Evolutionary conservation across 768 basidiomycete species (phyloP).

Genomic region (Hortiboletus flavorubellus): DNA sequence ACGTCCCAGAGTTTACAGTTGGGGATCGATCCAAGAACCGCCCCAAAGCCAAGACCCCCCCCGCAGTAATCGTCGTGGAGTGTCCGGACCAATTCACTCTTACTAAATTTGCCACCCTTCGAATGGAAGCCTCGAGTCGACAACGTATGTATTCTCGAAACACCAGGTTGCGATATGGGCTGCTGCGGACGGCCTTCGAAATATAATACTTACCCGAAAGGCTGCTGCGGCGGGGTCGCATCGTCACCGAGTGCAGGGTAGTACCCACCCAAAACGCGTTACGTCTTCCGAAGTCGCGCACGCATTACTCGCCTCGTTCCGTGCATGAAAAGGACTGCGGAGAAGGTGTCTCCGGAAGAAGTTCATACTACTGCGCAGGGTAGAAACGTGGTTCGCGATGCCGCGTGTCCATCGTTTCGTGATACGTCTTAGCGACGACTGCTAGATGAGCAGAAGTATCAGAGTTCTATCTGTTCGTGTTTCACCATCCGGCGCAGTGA

Average conservation of each 20-base stretch:
- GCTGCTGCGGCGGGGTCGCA: neutral
- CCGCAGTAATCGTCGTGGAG: neutral
- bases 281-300: neutral
- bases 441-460: neutral
- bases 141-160: neutral
- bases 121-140: neutral
- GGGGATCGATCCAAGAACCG: neutral
- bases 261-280: neutral
- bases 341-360: neutral
- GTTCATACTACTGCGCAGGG: neutral
- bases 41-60: too few relatives aligned
- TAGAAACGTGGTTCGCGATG: too few relatives aligned
- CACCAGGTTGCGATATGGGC: neutral
- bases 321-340: constrained; percentile 3
- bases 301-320: neutral
- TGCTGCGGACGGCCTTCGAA: neutral
- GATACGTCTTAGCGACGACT: neutral
- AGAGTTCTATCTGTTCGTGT: too few relatives aligned
- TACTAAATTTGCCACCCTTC: neutral
- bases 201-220: neutral
- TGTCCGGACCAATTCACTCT: too few relatives aligned
- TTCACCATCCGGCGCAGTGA: too few relatives aligned
- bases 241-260: neutral
- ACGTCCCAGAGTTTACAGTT: too few relatives aligned
- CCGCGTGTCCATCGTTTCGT: neutral